Evolutionary conservation across 176 grass and related monocot species (phyloP), one percentile per base, ranked within the genome.

Genomic region (Sorghum bicolor): DNA sequence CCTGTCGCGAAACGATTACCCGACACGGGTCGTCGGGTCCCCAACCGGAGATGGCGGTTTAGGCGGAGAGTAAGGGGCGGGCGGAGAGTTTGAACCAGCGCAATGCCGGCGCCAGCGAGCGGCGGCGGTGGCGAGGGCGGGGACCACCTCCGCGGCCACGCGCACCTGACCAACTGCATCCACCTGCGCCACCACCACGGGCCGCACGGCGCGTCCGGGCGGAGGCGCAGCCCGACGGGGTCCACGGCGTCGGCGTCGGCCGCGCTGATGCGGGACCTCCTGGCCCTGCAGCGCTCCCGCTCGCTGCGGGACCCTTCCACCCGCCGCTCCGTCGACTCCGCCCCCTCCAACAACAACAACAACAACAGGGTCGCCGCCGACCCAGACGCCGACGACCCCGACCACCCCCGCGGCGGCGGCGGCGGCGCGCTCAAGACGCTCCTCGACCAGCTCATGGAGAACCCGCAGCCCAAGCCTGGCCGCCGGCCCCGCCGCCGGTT

Each of bases 271-370:
- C 80, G 91, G 39, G 93, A 98, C 82, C 87, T 98, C 68, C 84
- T 96, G 28, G 85, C 87, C 31, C 89, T 98, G 41, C 96, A 98
- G 87, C 87, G 86, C 74, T 95, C 93, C 20, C 85, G 80, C 33
- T 95, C 89, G 4, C 93, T 98, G 2, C 83, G 92, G 57, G 93
- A 98, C 77, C 96, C 96, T 4, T 95, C 89, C 55, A 95, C 93
- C 5, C 90, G 87, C 64, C 93, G 93, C 78, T 90, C 93, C 20
- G 90, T 92, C 74, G 87, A 91, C 77, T 94, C 86, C 67, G 77
- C 57, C 52, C 50, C 80, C 4, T 88, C 92, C 82, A 86, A 61
- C 74, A 72, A 70, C 67, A 36, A 36, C 34, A 36, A 33, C 32
- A 37, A 37, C 37, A 38, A 48, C 45, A 17, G 45, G 44, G 89